These are phyloP conservation scores for Cyclospora cayetanensis DNA, from an alignment of 169 alveolate species.

Conservation along the genomic window DNA sequence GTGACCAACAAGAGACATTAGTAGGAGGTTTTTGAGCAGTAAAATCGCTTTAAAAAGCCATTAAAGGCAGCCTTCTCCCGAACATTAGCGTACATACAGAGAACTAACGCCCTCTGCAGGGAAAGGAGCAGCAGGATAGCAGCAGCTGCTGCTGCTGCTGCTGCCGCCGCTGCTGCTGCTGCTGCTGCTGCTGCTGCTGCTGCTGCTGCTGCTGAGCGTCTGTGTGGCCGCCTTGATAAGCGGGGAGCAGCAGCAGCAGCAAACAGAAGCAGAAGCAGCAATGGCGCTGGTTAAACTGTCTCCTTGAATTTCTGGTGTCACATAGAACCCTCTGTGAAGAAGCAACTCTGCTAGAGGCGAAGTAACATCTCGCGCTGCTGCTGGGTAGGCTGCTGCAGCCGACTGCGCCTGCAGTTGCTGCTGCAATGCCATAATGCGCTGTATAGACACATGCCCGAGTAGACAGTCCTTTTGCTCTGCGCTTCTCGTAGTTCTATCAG, in stretches of 20 bases:
- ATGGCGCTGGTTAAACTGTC: no score
- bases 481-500: no score
- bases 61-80: no score
- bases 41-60: no score
- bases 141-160: not conserved
- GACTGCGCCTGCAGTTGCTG: not conserved
- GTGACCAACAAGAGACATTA: no score
- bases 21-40: no score
- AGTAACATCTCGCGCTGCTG: slow-evolving; percentile 10
- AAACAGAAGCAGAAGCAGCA: not conserved
- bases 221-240: not conserved
- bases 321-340: not conserved
- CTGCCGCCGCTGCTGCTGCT: not conserved
- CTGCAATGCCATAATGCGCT: no score
- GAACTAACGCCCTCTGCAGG: no score
- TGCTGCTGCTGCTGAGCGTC: not conserved
- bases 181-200: not conserved
- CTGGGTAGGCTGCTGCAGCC: slow-evolving; percentile 20
- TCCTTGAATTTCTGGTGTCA: not conserved
- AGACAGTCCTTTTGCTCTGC: no score
- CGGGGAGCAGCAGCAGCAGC: slow-evolving; percentile 29
- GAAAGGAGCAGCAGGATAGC: not conserved
- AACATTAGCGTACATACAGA: not conserved
- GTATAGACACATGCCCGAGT: no score
- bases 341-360: not conserved